phyloP scores from a whole-genome alignment of 495 filamentous ascomycete genomes.

The Darksidea phi region DNA sequence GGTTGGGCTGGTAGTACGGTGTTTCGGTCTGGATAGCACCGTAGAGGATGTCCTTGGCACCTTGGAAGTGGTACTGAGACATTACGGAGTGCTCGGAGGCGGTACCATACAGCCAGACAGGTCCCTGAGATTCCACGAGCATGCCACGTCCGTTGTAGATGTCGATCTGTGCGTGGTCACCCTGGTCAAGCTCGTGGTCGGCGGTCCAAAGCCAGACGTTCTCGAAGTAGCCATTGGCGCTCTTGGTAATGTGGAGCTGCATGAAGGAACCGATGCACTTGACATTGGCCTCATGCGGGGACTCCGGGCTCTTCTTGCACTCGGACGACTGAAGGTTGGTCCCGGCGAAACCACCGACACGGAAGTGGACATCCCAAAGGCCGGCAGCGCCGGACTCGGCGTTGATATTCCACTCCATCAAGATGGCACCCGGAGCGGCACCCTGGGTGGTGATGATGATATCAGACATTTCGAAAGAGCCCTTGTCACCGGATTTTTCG shows the following conservation, averaged over 20 bases:
- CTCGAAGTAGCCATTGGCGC: conserved; percentile 44
- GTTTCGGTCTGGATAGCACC: conserved; percentile 84
- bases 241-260: conserved; percentile 42
- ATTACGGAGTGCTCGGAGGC: conserved; percentile 73
- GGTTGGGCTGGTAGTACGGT: conserved; percentile 49
- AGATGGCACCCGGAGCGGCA: conserved; percentile 64
- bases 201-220: conserved; percentile 49
- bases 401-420: conserved; percentile 72
- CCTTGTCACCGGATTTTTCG: conserved; percentile 49
- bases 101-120: conserved; percentile 67
- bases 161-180: conserved; percentile 43
- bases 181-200: conserved; percentile 47
- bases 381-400: conserved; percentile 45
- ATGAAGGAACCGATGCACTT: conserved; percentile 49
- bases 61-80: conserved; percentile 77
- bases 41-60: conserved; percentile 67
- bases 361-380: conserved; percentile 51
- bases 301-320: conserved; percentile 40
- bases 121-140: conserved; percentile 55
- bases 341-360: conserved; percentile 49
- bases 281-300: conserved; percentile 34
- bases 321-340: conserved; percentile 45
- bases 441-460: conserved; percentile 63
- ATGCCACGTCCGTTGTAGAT: conserved; percentile 49
- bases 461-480: conserved; percentile 59